These are phyloP conservation scores for Penicillium sp. DNA, from an alignment of 2,329 filamentous ascomycete genomes.

Conservation along the genomic window DNA sequence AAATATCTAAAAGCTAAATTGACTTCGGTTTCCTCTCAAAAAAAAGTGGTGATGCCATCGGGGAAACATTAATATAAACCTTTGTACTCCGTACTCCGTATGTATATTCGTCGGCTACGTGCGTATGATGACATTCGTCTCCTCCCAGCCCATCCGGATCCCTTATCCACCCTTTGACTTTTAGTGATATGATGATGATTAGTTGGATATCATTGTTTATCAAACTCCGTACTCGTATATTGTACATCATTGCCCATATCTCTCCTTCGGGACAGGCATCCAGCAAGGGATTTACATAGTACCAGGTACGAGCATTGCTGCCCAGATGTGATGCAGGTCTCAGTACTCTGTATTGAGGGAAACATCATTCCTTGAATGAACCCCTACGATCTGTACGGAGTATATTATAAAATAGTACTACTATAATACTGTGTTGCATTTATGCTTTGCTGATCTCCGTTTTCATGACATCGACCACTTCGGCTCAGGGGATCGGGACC, in stretches of 20 bases:
- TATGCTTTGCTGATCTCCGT: not conserved
- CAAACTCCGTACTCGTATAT: not conserved
- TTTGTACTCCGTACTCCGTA: too few relatives aligned
- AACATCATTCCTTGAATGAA: conserved; percentile 21
- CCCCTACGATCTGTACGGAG: not conserved
- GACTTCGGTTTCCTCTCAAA: too few relatives aligned
- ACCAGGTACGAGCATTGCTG: conserved; percentile 16
- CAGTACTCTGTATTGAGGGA: not conserved
- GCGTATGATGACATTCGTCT: conserved; percentile 21
- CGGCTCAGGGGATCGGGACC: not conserved
- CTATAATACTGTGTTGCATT: not conserved
- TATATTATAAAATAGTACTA: not conserved
- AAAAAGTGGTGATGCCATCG: conserved; percentile 17
- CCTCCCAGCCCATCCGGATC: conserved; percentile 1
- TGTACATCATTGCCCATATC: not conserved
- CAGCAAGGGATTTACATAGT: conserved; percentile 20
- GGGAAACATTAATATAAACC: not conserved
- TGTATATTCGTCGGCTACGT: conserved; percentile 12
- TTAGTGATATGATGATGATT: conserved; percentile 8
- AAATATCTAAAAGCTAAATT: not conserved
- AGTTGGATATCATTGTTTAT: not conserved
- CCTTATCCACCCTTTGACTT: conserved; percentile 2
- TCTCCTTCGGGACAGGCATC: not conserved
- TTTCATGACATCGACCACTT: conserved; percentile 26
- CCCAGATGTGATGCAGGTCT: conserved; percentile 12